A percentile compares a stretch with the other conserved stretches of the same genome.
These are phyloP conservation scores for Antitrichia curtipendula DNA, from an alignment of 225 moss, liverwort and hornwort species.

Conservation along the genomic window DNA sequence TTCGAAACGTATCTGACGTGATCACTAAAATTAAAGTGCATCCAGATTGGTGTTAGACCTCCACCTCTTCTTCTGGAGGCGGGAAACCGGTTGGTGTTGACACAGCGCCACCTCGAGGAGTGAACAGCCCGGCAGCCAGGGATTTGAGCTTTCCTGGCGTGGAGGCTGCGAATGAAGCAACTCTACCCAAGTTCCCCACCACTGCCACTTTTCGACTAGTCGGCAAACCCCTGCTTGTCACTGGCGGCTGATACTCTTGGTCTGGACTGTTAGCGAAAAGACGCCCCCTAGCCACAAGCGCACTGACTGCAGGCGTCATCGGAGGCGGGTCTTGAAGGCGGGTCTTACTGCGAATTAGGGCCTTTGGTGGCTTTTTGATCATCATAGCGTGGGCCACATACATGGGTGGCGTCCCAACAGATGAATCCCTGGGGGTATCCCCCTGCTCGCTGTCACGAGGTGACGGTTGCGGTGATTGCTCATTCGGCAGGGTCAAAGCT, in stretches of 20 bases:
- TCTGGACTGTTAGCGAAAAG: conserved; percentile 17
- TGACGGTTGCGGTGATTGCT: conserved; percentile 38
- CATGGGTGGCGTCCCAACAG: neutral
- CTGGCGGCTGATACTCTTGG: conserved; percentile 5
- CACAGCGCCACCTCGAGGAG: conserved; percentile 22
- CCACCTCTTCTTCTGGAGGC: conserved; percentile 37
- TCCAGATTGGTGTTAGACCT: neutral
- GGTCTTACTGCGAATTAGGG: conserved; percentile 53
- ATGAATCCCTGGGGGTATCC: neutral
- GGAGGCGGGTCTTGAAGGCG: conserved; percentile 95
- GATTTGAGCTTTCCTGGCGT: conserved; percentile 37
- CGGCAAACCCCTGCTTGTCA: conserved; percentile 31
- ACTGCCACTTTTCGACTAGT: conserved; percentile 32
- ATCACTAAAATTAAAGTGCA: neutral
- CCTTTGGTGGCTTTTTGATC: conserved; percentile 55
- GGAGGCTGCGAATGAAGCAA: conserved; percentile 41
- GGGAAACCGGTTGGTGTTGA: neutral
- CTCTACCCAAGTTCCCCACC: conserved; percentile 30
- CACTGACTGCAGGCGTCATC: conserved; percentile 69
- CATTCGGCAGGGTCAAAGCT: conserved; percentile 32
- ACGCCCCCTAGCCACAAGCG: conserved; percentile 51
- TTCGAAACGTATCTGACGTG: neutral
- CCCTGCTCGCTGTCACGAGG: conserved; percentile 14
- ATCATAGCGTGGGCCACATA: conserved; percentile 21
- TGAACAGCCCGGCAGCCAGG: conserved; percentile 27